Conservation (phyloP, 2,329 filamentous ascomycete genomes). For the Elsinoe arachidis region DNA sequence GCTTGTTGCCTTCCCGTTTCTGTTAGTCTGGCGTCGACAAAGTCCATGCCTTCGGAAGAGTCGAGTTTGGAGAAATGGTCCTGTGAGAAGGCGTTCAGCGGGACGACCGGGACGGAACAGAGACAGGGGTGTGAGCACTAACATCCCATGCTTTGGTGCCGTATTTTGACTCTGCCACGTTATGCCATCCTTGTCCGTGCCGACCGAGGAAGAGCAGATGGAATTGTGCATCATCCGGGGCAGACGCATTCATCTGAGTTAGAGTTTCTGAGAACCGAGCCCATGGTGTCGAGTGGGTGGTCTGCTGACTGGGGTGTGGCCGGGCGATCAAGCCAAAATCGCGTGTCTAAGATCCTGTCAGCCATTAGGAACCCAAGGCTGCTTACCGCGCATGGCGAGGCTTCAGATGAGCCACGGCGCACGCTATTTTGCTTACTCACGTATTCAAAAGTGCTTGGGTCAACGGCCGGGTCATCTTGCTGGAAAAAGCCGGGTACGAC, state of each 20-base stretch:
- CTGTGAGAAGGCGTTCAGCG: constrained; percentile 6
- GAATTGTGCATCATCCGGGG: constrained; percentile 40
- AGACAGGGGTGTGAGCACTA: background rate
- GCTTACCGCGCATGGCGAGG: constrained; percentile 15
- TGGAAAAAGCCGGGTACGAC: constrained; percentile 49
- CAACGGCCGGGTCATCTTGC: constrained; percentile 52
- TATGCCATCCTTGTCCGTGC: constrained; percentile 20
- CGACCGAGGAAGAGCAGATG: constrained; percentile 18
- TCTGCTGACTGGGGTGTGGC: constrained; percentile 23
- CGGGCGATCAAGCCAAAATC: constrained; percentile 50
- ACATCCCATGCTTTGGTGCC: constrained; percentile 19
- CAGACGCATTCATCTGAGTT: constrained; percentile 36
- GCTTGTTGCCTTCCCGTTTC: constrained; percentile 47
- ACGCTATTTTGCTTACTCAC: constrained; percentile 31
- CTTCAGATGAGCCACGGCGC: constrained; percentile 11
- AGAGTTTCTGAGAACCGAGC: constrained; percentile 55
- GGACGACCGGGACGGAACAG: background rate
- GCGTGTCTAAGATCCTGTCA: constrained; percentile 24
- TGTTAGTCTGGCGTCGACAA: constrained; percentile 54
- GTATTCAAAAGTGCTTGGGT: constrained; percentile 53
- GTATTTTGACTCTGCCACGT: constrained; percentile 18
- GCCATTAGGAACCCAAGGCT: constrained; percentile 5
- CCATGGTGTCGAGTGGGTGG: constrained; percentile 46
- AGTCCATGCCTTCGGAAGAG: constrained; percentile 51
- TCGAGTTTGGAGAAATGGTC: constrained; percentile 52